A percentile compares a stretch with the other conserved stretches of the same genome.
These are phyloP conservation scores for Eucalyptus regnans DNA, from an alignment of 345 rosid species.

Conservation along the genomic window DNA sequence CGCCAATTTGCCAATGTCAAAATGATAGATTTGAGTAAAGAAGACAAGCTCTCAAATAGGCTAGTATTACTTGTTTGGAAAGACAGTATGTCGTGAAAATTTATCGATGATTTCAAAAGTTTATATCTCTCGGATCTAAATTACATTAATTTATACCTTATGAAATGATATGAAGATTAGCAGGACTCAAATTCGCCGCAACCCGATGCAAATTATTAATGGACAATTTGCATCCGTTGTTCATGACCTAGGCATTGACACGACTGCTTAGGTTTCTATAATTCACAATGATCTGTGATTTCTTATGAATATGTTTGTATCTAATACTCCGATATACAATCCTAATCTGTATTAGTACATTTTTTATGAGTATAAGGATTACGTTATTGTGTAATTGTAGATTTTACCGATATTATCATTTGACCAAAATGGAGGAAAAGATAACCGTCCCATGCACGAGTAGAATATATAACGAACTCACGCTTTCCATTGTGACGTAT, in stretches of 20 bases:
- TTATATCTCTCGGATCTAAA: not conserved
- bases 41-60: not conserved
- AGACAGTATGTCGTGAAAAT: accelerated
- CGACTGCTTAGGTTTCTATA: accelerated
- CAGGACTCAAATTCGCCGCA: accelerated
- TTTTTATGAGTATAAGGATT: accelerated
- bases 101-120: not conserved
- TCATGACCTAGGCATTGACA: accelerated
- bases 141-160: not conserved
- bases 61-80: not conserved
- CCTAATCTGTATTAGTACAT: accelerated
- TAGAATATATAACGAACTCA: not conserved
- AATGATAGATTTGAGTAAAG: not conserved
- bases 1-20: not conserved
- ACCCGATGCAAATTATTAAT: accelerated
- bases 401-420: accelerated
- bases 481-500: not conserved
- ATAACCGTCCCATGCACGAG: accelerated
- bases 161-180: not conserved
- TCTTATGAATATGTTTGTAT: accelerated
- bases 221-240: accelerated
- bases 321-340: accelerated
- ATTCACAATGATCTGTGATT: not conserved
- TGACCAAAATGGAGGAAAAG: accelerated
- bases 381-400: accelerated